These are phyloP conservation scores for Linum lewisii DNA, from an alignment of 345 rosid species.

Conservation along the genomic window DNA sequence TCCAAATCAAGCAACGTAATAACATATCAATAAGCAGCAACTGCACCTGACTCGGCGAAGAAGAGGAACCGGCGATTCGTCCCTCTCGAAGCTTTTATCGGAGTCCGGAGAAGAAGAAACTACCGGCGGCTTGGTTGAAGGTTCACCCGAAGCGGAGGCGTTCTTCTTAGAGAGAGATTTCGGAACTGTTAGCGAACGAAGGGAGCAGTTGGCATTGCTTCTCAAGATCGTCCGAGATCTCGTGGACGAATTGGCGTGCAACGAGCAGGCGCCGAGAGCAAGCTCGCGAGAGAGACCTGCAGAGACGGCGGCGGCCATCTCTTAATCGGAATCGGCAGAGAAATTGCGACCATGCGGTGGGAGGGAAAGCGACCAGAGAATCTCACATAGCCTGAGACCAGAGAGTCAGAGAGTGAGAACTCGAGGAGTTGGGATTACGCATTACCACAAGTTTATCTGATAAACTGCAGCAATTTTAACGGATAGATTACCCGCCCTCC, in stretches of 20 bases:
- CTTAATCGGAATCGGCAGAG: not conserved
- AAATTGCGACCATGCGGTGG: not conserved
- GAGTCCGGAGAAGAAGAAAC: conserved; percentile 10
- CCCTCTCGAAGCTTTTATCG: conserved; percentile 13
- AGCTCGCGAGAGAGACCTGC: conserved; percentile 20
- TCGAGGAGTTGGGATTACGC: not conserved
- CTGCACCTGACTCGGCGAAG: conserved; percentile 23
- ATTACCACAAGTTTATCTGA: conserved; percentile 11
- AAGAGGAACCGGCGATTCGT: conserved; percentile 17
- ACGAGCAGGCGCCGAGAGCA: conserved; percentile 15
- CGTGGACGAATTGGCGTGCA: conserved; percentile 9
- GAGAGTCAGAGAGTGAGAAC: not conserved
- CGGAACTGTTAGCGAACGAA: conserved; percentile 17
- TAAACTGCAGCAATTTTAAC: not conserved
- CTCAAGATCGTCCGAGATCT: conserved; percentile 8
- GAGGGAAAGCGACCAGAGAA: not conserved
- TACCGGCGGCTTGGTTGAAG: conserved; percentile 18
- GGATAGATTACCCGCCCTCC: not conserved
- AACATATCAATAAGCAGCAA: not conserved
- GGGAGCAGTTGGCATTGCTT: conserved; percentile 12
- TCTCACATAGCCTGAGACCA: conserved; percentile 6
- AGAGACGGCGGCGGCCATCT: conserved; percentile 35
- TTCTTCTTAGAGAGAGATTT: conserved; percentile 30
- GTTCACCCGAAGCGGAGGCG: conserved; percentile 14
- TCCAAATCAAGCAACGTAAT: not conserved